Base-by-base conservation (phyloP, 2,329 filamentous ascomycete genomes). In the Volutella citrinella region DNA sequence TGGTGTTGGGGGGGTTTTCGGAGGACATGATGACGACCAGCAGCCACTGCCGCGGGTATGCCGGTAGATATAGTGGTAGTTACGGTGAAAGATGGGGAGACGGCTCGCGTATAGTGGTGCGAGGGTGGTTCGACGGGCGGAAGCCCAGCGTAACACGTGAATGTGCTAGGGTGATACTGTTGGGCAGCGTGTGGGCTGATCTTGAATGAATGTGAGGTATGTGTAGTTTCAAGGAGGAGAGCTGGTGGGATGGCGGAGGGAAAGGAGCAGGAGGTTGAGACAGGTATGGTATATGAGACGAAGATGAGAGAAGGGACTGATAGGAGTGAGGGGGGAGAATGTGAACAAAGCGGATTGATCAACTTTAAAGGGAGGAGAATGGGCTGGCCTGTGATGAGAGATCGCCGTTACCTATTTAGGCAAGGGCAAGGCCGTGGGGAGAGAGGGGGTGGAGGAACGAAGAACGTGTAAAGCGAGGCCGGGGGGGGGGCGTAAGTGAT, bases 21-120 rank as follows among this genome's bases (percentile, higher is more conserved):
- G 59, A 53, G 42, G 59, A 57, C 56, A 63, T 62, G 40, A 32
- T 47, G 46, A 42, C 35, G 27, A 36, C 25, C n/a, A 26, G 21
- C 13, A 28, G 22, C 34, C 32, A 53, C 42, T 40, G 30, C 41
- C 36, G 49, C 39, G 39, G 43, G 25, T 30, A 39, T 45, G 25
- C 19, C 38, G 35, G 23, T 34, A 52, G 42, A 51, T 54, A 54
- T 54, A 54, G 39, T 43, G 30, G 40, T 47, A 41, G 43, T 40
- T 34, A 47, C 39, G 43, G 40, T 52, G 42, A 39, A 28, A 32
- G 38, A 48, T 54, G 48, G 32, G 40, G 37, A 46, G 48, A 54
- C 32, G 40, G 32, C 30, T 30, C 38, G 25, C 23, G 38, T 20
- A 43, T 8, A 9, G 40, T 56, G 48, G 48, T 30, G 48, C 45